Percentiles rank a stretch among this genome's conserved stretches.
Conservation (phyloP, 179 eudicot species). For the Patellifolia procumbens region DNA sequence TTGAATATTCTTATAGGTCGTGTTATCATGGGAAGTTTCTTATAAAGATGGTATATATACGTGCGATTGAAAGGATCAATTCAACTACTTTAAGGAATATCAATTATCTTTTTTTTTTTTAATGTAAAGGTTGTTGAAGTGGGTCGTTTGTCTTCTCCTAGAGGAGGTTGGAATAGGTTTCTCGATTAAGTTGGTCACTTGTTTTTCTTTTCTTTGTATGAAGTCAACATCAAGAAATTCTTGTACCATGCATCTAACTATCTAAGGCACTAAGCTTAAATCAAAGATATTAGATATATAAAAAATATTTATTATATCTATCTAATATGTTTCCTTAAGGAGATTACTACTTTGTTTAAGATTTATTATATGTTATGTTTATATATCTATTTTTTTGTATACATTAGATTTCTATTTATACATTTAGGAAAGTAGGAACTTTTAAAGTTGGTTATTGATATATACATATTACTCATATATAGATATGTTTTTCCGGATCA, state of each 20-base stretch:
- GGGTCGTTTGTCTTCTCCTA: conserved; percentile 6
- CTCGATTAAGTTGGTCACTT: conserved; percentile 8
- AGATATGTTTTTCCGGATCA: neutral
- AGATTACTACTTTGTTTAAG: neutral
- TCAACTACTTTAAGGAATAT: conserved; percentile 12
- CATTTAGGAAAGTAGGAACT: neutral
- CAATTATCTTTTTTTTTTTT: no score
- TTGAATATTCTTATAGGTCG: conserved; percentile 8
- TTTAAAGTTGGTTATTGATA: neutral
- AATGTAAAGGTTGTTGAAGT: neutral
- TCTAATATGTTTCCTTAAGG: neutral
- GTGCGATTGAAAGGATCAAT: conserved; percentile 12
- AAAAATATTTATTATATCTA: no score
- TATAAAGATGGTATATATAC: neutral
- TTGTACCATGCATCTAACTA: no score
- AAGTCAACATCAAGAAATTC: neutral
- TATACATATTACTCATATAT: neutral
- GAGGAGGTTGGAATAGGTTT: neutral
- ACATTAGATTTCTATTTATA: neutral
- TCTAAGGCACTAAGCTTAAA: neutral
- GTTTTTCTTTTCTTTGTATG: neutral
- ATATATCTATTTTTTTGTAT: neutral
- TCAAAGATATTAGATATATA: neutral
- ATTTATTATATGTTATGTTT: neutral
- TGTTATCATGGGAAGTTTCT: conserved; percentile 19